phyloP scores from a whole-genome alignment of 352 stramenopile species.

The Phytophthora megakarya region DNA sequence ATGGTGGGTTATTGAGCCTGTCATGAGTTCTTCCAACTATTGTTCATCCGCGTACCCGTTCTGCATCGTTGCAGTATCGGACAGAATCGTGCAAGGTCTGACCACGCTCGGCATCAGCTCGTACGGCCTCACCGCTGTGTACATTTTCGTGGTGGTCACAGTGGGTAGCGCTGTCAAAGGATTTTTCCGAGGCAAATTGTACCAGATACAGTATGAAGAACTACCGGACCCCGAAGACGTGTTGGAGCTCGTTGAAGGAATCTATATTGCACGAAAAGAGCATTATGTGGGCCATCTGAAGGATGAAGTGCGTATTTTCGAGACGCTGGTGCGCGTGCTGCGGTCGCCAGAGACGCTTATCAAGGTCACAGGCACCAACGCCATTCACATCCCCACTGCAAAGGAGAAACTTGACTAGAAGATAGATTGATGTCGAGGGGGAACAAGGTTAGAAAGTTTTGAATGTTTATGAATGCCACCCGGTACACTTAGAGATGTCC shows the following conservation, averaged over 20 bases:
- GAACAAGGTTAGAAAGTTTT: too few relatives aligned
- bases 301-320: constrained; percentile 88
- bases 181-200: constrained; percentile 82
- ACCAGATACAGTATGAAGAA: constrained; percentile 83
- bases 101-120: constrained; percentile 80
- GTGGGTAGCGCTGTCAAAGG: constrained; percentile 84
- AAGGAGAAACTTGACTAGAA: constrained; percentile 85
- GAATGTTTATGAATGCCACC: too few relatives aligned
- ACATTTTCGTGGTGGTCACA: constrained; percentile 89
- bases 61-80: constrained; percentile 83
- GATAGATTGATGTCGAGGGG: too few relatives aligned
- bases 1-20: constrained; percentile 73
- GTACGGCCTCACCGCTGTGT: constrained; percentile 86
- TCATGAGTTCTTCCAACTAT: constrained; percentile 44
- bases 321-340: constrained; percentile 85
- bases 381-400: constrained; percentile 85
- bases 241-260: constrained; percentile 86
- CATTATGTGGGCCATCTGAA: constrained; percentile 88
- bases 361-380: constrained; percentile 84
- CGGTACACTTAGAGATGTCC: too few relatives aligned
- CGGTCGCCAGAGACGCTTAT: constrained; percentile 83
- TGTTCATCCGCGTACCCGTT: constrained; percentile 61
- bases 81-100: constrained; percentile 86
- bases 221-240: constrained; percentile 84
- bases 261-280: constrained; percentile 86